Base-by-base conservation (phyloP, 208 protist genomes). In the Leishmania lainsoni region DNA sequence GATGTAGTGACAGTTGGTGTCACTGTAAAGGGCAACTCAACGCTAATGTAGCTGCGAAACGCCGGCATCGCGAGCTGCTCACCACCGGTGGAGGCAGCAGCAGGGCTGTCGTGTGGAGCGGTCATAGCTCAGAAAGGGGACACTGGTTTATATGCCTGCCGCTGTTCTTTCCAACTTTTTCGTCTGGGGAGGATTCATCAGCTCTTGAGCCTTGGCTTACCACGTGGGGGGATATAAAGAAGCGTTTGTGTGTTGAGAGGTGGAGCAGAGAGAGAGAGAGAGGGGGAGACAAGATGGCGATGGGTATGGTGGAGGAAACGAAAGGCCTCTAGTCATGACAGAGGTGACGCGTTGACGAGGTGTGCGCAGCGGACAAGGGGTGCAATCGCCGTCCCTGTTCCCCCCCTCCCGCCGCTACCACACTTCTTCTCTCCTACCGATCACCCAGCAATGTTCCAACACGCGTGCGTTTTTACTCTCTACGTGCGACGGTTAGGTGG, bases 21-120 rank as follows among this genome's bases (percentile, higher is more conserved):
- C 42, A 86, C 76, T 6, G 91, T 73, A 71, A 97, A 97, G 49
- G 93, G 93, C 45, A 97, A 86, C 78, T 97, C 93, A 17, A 95
- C 83, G 2, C 87, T 85, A 35, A 93, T 83, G 79, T 90, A 95
- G 76, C 84, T 79, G 45, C 92, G 89, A 79, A 91, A 86, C 10
- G 71, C 14, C 54, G 90, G 86, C 71, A 81, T 49, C 17, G 75
- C 35, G 12, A 0, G 49, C 22, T 26, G 32, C 22, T 78, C 59
- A 51, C 26, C 42, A 20, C 56, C 26, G 75, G 51, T 22, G 29
- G 45, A 6, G 26, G 69, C 22, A 32, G 63, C 63, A 3, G 69
- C 22, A 26, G 26, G 42, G 51, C 32, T 17, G 16, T 76, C 29
- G 16, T 76, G 48, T 45, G 29, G 71, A 45, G 71, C 71, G 51